Evolutionary conservation across 129 eudicot genomes (phyloP), one percentile per base, ranked within the genome.

Genomic region (Silybum marianum): DNA sequence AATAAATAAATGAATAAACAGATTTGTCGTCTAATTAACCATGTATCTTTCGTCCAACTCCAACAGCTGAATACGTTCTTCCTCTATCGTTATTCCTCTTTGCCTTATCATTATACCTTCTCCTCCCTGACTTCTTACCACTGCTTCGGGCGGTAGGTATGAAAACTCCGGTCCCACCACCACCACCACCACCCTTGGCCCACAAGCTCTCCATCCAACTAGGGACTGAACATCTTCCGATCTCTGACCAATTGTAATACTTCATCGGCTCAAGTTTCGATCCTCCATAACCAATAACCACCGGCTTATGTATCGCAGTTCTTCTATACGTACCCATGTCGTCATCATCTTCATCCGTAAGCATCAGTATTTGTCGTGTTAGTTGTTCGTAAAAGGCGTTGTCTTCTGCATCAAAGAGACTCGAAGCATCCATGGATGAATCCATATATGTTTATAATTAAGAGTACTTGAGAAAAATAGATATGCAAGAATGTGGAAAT

Each of bases 151-250:
- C 54, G 34, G 74, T 78, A 1, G 86, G 86, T 78, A 83, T 83
- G 60, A 83, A 83, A 83, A 83, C 86, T 72, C 83, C 86, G 0
- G 86, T 83, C 13, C 86, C 86, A 65, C 83, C 71, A 24, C 23
- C 68, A 21, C 79, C 83, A 62, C 79, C 69, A 6, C 82, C 79
- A 24, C 74, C 69, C 14, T 78, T 83, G 73, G 83, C 75, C 86
- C 83, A 72, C 60, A 72, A 72, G 9, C 42, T 72, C 58, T 83
- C 86, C 79, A 78, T 78, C 86, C 86, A 83, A 42, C 71, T 42
- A 30, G 86, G 86, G 23, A 72, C 86, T 18, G 75, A 62, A 32
- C 58, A 25, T n/a, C 26, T 63, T 40, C 19, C 75, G 1, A 63
- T 72, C 46, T 78, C 83, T 7, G 44, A 83, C 86, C 86, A 83